Percentiles rank a stretch among this genome's conserved stretches.
These are phyloP conservation scores for Elongisporangium anandrum DNA, from an alignment of 352 stramenopile genomes.

Conservation along the genomic window DNA sequence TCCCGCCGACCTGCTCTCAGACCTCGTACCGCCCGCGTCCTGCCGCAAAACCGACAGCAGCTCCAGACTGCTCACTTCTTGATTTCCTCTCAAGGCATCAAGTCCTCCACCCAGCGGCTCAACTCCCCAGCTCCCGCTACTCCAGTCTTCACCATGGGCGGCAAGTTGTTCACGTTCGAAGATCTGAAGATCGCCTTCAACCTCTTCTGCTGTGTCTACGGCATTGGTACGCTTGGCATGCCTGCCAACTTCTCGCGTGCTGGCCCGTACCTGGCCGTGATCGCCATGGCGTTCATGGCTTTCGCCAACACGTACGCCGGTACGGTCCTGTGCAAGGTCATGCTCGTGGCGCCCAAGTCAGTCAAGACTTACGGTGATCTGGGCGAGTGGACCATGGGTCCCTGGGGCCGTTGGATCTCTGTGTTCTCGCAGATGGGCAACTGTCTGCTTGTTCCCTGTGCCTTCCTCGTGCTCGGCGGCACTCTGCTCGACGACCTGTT, in stretches of 20 bases:
- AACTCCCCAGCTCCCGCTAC: no score
- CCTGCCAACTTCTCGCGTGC: no score
- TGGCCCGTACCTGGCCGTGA: slow-evolving; percentile 30
- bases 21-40: no score
- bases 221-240: no score
- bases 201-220: slow-evolving; percentile 38
- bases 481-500: slow-evolving; percentile 40
- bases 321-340: slow-evolving; percentile 32
- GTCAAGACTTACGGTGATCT: slow-evolving; percentile 53
- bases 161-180: slow-evolving; percentile 34
- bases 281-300: slow-evolving; percentile 49
- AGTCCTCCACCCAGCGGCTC: no score
- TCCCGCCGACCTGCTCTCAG: no score
- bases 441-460: slow-evolving; percentile 33
- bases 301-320: slow-evolving; percentile 57
- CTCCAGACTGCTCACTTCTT: no score
- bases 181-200: slow-evolving; percentile 44
- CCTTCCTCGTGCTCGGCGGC: slow-evolving; percentile 44
- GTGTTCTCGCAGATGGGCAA: slow-evolving; percentile 38
- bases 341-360: slow-evolving; percentile 40
- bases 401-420: slow-evolving; percentile 32
- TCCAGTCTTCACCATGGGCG: no score
- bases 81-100: no score
- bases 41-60: no score
- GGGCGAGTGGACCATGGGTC: slow-evolving; percentile 25